Evolutionary conservation across 208 protist genomes (phyloP).

Genomic region (Leptomonas seymouri): DNA sequence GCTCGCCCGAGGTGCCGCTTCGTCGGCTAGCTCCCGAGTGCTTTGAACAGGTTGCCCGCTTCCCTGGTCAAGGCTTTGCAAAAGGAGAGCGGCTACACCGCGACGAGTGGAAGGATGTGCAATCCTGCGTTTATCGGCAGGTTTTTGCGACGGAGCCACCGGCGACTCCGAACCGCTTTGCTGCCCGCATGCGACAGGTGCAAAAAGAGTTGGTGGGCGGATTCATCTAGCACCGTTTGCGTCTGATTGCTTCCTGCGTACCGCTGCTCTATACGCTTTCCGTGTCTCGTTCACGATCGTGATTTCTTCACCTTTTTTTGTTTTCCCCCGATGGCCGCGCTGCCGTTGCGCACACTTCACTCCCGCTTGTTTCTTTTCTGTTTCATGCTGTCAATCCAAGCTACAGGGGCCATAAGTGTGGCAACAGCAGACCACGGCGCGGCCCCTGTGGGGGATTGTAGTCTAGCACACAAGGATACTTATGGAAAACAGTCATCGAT

Average conservation of each 20-base stretch:
- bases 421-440: too few species aligned
- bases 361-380: too few species aligned
- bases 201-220: slow-evolving; percentile 41
- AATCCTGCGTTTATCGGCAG: slow-evolving; percentile 20
- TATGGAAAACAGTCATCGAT: too few species aligned
- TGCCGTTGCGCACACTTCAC: too few species aligned
- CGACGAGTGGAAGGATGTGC: slow-evolving; percentile 33
- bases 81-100: slow-evolving; percentile 37
- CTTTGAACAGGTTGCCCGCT: slow-evolving; percentile 41
- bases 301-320: not conserved
- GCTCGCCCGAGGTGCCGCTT: slow-evolving; percentile 22
- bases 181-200: slow-evolving; percentile 30
- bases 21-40: slow-evolving; percentile 22
- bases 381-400: too few species aligned
- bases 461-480: too few species aligned
- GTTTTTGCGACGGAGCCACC: slow-evolving; percentile 33
- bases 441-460: too few species aligned
- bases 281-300: not conserved
- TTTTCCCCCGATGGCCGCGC: not conserved
- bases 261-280: too few species aligned
- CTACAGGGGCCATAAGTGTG: too few species aligned
- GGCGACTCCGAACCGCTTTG: slow-evolving; percentile 22
- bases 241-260: not conserved
- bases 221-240: slow-evolving; percentile 28
- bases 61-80: slow-evolving; percentile 51